phyloP scores from a whole-genome alignment of 129 eudicot species.

The Saposhnikovia divaricata region DNA sequence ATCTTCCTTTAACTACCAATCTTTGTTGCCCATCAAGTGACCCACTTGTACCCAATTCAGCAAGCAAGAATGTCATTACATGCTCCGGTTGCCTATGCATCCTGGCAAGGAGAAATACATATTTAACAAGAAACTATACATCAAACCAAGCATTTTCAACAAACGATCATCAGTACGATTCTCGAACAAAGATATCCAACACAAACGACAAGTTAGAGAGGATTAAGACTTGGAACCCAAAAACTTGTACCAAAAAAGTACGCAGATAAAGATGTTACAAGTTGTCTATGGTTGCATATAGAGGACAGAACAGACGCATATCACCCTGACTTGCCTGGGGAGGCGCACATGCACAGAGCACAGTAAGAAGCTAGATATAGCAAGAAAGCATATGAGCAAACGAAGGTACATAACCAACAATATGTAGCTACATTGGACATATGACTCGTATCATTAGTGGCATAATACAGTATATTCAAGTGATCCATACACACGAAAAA shows the following conservation, averaged over 20 bases:
- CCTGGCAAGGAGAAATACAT: slow-evolving; percentile 16
- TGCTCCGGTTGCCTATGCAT: slow-evolving; percentile 88
- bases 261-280: not conserved
- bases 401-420: not conserved
- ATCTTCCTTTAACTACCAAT: slow-evolving; percentile 69
- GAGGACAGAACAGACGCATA: slow-evolving; percentile 1
- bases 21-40: slow-evolving; percentile 85
- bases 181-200: not conserved
- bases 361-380: not conserved
- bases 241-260: not conserved
- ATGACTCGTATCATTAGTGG: not conserved
- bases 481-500: not conserved
- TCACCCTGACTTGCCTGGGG: not conserved
- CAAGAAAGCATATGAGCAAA: not conserved
- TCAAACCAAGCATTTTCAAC: not conserved
- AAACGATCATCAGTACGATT: not conserved
- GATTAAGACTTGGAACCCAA: not conserved
- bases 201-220: not conserved
- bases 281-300: not conserved
- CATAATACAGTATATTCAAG: not conserved
- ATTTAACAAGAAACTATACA: not conserved
- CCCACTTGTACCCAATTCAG: slow-evolving; percentile 82
- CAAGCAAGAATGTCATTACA: slow-evolving; percentile 77
- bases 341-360: not conserved
- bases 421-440: not conserved